phyloP scores from a whole-genome alignment of 257 asterid species.

The Cynanchum wilfordii region DNA sequence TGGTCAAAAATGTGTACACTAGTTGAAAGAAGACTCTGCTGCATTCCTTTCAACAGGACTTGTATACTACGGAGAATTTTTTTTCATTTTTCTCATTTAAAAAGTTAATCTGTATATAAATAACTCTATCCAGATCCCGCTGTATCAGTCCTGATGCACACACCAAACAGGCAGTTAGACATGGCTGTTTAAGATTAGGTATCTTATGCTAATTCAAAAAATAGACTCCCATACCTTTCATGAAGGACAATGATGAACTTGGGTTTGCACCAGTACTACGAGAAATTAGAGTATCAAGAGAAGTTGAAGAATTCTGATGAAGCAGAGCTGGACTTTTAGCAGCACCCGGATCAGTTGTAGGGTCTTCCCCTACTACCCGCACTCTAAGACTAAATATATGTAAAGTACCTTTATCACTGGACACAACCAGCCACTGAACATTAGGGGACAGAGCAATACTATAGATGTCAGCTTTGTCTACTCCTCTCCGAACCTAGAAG shows the following conservation, averaged over 20 bases:
- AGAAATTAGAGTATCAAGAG: conserved; percentile 72
- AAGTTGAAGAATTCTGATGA: conserved; percentile 52
- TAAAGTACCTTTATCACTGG: conserved; percentile 92
- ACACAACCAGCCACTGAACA: conserved; percentile 86
- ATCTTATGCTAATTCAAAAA: background rate
- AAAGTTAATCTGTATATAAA: background rate
- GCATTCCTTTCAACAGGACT: background rate
- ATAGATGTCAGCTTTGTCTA: conserved; percentile 75
- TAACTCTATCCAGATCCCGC: background rate
- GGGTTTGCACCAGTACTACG: conserved; percentile 69
- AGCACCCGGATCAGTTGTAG: conserved; percentile 38
- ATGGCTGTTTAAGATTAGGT: background rate
- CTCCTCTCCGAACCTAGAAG: conserved; percentile 91
- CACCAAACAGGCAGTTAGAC: background rate
- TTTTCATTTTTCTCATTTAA: background rate
- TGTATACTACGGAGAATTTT: too few species aligned
- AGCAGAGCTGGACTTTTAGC: conserved; percentile 39
- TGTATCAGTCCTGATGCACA: background rate
- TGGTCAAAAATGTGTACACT: background rate
- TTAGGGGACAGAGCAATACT: conserved; percentile 82
- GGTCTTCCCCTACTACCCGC: conserved; percentile 63
- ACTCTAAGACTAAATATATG: conserved; percentile 91
- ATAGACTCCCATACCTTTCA: conserved; percentile 56
- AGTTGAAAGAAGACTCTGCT: background rate
- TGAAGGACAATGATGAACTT: conserved; percentile 78